These are phyloP conservation scores for Aegilops bicornis DNA, from an alignment of 176 grass and related monocot genomes.

Conservation along the genomic window DNA sequence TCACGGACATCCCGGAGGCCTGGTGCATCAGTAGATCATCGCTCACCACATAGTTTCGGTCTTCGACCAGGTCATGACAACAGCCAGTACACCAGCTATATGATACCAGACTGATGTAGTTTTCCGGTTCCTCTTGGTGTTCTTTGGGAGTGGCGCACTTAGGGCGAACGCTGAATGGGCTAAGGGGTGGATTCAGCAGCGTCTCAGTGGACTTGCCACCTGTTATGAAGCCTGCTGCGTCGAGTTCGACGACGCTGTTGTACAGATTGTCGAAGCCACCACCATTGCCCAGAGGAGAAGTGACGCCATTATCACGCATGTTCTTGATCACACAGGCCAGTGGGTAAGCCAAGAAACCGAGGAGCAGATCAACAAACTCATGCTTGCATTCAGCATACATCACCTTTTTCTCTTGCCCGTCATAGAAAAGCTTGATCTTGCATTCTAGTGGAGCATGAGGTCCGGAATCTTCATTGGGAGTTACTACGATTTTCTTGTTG, in stretches of 20 bases:
- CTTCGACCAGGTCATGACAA: background rate
- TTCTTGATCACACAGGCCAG: background rate
- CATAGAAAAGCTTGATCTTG: constrained; percentile 10
- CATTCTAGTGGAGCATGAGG: too few species aligned
- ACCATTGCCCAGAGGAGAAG: background rate
- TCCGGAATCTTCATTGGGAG: too few species aligned
- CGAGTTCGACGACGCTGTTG: background rate
- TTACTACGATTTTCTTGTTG: accelerated
- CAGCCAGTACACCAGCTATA: background rate
- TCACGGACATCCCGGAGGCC: background rate
- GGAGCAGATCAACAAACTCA: background rate
- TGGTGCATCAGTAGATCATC: background rate
- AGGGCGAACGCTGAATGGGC: background rate
- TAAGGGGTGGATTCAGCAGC: background rate
- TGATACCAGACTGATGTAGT: background rate
- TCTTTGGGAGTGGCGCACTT: background rate
- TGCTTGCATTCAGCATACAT: constrained; percentile 5
- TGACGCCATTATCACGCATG: background rate
- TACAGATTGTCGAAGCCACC: background rate
- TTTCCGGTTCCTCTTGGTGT: background rate
- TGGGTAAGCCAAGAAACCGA: background rate
- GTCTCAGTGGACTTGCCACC: background rate
- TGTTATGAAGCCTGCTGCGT: background rate
- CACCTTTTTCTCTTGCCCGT: background rate
- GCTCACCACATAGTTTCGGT: background rate